These are phyloP conservation scores for Phytophthora pluvialis DNA, from an alignment of 352 stramenopile genomes.

Conservation along the genomic window DNA sequence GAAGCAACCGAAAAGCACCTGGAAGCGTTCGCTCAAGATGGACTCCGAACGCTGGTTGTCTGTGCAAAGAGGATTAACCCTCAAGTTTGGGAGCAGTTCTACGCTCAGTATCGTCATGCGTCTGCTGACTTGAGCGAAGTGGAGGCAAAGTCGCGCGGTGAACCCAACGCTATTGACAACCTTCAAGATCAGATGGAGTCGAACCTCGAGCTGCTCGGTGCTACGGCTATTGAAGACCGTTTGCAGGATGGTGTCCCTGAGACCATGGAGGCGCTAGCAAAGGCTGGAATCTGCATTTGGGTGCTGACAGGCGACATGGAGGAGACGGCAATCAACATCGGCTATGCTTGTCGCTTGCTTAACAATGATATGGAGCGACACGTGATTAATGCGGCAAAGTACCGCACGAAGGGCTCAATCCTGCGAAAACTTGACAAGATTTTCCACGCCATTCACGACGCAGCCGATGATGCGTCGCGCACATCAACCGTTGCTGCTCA, in stretches of 20 bases:
- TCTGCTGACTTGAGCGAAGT: conserved; percentile 72
- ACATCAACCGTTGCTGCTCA: conserved; percentile 31
- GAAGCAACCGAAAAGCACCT: conserved; percentile 70
- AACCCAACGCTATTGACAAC: conserved; percentile 66
- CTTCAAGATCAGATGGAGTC: conserved; percentile 84
- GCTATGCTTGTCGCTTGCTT: conserved; percentile 82
- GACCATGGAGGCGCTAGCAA: conserved; percentile 75
- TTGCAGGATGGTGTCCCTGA: conserved; percentile 85
- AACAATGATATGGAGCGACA: conserved; percentile 96
- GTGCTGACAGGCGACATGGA: conserved; percentile 91
- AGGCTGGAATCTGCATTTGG: conserved; percentile 88
- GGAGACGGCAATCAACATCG: conserved; percentile 91
- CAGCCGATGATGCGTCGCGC: conserved; percentile 22
- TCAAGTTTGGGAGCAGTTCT: conserved; percentile 72
- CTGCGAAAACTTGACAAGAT: conserved; percentile 80
- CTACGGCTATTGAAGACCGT: conserved; percentile 88
- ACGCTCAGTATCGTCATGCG: conserved; percentile 66
- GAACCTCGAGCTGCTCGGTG: conserved; percentile 78
- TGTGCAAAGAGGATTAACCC: conserved; percentile 64
- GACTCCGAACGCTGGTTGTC: conserved; percentile 90
- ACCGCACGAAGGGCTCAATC: conserved; percentile 70
- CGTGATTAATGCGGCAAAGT: conserved; percentile 77
- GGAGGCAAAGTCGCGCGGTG: conserved; percentile 65
- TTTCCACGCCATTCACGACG: conserved; percentile 73
- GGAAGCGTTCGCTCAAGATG: conserved; percentile 85